These are phyloP conservation scores for Inonotus obliquus DNA, from an alignment of 1,284 basidiomycete species.

Conservation along the genomic window DNA sequence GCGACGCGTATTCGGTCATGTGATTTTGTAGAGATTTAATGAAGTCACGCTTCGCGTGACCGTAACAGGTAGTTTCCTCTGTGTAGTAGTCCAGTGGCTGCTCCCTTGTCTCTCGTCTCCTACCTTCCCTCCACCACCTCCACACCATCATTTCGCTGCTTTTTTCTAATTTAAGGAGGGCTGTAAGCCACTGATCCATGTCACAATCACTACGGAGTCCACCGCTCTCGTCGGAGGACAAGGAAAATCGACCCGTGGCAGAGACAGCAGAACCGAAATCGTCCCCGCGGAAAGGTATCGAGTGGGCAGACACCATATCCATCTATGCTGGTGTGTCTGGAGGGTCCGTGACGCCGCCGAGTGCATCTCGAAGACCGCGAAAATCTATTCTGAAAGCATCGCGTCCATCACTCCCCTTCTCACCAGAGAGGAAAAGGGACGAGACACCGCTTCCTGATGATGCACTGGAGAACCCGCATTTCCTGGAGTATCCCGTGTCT, in stretches of 20 bases:
- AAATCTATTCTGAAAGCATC: slow-evolving; percentile 57
- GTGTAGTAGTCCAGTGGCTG: not conserved
- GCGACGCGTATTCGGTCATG: not conserved
- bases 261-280: not conserved
- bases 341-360: not conserved
- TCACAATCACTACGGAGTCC: slow-evolving; percentile 1
- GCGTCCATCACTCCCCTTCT: slow-evolving; percentile 32
- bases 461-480: slow-evolving; percentile 56
- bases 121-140: not conserved
- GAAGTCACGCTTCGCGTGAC: slow-evolving; percentile 4
- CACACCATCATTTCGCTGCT: not conserved
- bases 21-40: not conserved
- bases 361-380: slow-evolving; percentile 31
- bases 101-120: not conserved
- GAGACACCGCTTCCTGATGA: slow-evolving; percentile 66
- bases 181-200: not conserved
- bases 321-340: slow-evolving; percentile 12
- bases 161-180: not conserved
- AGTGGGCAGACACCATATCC: slow-evolving; percentile 18
- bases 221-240: slow-evolving; percentile 7
- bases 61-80: not conserved
- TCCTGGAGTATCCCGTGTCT: slow-evolving; percentile 56
- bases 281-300: slow-evolving; percentile 17
- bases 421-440: slow-evolving; percentile 47
- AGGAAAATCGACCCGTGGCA: slow-evolving; percentile 7